phyloP scores from a whole-genome alignment of 139 green algal species.

The Chara braunii region DNA sequence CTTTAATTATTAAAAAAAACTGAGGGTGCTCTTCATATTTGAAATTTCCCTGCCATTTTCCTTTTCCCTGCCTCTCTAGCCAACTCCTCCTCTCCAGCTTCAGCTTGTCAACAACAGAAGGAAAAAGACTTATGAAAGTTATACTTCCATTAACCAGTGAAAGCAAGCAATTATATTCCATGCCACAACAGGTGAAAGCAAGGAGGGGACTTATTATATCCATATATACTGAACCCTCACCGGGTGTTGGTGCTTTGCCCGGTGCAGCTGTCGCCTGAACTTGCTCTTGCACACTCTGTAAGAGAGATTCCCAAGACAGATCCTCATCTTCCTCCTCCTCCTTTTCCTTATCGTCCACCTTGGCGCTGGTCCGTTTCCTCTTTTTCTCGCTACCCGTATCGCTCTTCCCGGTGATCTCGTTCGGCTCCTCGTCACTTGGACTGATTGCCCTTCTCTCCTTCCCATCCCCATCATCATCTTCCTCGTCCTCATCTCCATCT shows the following conservation, averaged over 20 bases:
- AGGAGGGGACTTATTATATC: not conserved
- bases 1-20: no score
- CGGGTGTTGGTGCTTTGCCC: not conserved
- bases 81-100: conserved; percentile 16
- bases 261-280: conserved; percentile 5
- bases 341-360: not conserved
- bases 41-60: conserved; percentile 12
- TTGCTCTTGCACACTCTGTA: not conserved
- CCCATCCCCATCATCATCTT: not conserved
- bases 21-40: no score
- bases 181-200: not conserved
- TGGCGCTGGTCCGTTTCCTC: not conserved
- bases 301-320: not conserved
- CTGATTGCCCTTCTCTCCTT: not conserved
- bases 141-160: conserved; percentile 1
- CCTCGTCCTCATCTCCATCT: not conserved
- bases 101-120: no score
- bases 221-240: not conserved
- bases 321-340: conserved; percentile 13
- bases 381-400: not conserved
- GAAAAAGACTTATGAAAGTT: no score
- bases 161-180: not conserved
- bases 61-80: conserved; percentile 23
- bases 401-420: not conserved
- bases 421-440: not conserved